These are phyloP conservation scores for Xenoacremonium recifei DNA, from an alignment of 2,329 filamentous ascomycete genomes.

Conservation along the genomic window DNA sequence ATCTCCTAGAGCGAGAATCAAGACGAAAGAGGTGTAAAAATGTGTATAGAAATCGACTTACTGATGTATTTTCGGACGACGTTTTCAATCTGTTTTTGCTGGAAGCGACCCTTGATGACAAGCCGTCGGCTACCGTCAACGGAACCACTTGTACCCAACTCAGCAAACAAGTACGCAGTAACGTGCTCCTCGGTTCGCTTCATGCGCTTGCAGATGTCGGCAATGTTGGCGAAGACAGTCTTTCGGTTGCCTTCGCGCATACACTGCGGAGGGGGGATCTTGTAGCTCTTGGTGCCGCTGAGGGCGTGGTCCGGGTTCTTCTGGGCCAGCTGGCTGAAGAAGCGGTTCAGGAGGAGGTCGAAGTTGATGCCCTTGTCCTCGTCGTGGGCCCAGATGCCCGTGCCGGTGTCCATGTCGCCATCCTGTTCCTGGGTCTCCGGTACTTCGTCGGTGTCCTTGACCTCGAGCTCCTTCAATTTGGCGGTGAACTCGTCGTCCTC, in stretches of 20 bases:
- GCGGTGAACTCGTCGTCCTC: conserved; percentile 64
- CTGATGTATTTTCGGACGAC: conserved; percentile 93
- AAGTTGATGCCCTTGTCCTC: conserved; percentile 78
- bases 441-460: conserved; percentile 63
- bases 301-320: conserved; percentile 96
- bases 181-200: conserved; percentile 98
- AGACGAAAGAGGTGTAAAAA: neutral
- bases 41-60: conserved; percentile 43
- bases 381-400: conserved; percentile 86
- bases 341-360: conserved; percentile 80
- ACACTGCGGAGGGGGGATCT: conserved; percentile 98
- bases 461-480: conserved; percentile 61
- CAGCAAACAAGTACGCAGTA: conserved; percentile 93
- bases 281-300: conserved; percentile 90
- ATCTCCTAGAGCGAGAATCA: no score
- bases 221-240: conserved; percentile 99
- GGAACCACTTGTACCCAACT: conserved; percentile 95
- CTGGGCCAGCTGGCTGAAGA: conserved; percentile 91
- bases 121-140: conserved; percentile 89
- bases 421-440: conserved; percentile 49
- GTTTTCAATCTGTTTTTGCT: conserved; percentile 99
- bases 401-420: conserved; percentile 83
- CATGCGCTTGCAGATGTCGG: conserved; percentile 99
- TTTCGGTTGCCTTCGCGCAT: conserved; percentile 99
- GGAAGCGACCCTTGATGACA: conserved; percentile 99